Evolutionary conservation across 2,329 filamentous ascomycete species (phyloP).

Genomic region (Venturia oleaginea): DNA sequence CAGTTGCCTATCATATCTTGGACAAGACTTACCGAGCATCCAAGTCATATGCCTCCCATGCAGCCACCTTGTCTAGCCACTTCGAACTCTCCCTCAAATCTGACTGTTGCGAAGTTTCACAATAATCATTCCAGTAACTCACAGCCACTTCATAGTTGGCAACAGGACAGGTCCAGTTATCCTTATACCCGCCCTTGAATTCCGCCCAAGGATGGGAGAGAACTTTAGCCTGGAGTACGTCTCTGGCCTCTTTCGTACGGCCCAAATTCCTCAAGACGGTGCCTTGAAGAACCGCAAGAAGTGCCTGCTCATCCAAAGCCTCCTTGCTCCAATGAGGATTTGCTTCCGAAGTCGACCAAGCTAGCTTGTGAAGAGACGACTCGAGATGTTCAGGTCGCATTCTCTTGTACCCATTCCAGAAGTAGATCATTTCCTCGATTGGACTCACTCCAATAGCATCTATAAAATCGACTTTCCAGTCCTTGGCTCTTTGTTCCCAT

Average conservation of each 20-base stretch:
- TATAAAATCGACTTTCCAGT: constrained; percentile 56
- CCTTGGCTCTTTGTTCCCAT: constrained; percentile 71
- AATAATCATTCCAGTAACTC: constrained; percentile 63
- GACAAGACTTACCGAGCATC: constrained; percentile 48
- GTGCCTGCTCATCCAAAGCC: constrained; percentile 50
- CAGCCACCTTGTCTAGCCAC: constrained; percentile 57
- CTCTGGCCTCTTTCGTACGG: constrained; percentile 54
- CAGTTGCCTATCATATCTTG: not conserved
- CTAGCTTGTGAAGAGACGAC: constrained; percentile 52
- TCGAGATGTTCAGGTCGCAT: constrained; percentile 61
- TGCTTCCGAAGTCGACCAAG: constrained; percentile 58
- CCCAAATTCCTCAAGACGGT: constrained; percentile 57
- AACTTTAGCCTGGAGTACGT: constrained; percentile 53
- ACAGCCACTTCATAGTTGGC: constrained; percentile 83
- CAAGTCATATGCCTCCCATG: constrained; percentile 63
- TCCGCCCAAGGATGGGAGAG: constrained; percentile 46
- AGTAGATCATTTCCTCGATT: constrained; percentile 81
- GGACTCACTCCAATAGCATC: constrained; percentile 78
- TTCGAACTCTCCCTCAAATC: constrained; percentile 50
- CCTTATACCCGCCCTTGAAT: constrained; percentile 52
- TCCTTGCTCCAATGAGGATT: constrained; percentile 44
- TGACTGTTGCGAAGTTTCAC: constrained; percentile 31
- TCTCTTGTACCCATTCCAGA: constrained; percentile 84
- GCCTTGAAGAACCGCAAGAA: constrained; percentile 57
- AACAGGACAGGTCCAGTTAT: constrained; percentile 63